phyloP scores from a whole-genome alignment of 1,139 yeast species.

The Lipomyces yarrowii region DNA sequence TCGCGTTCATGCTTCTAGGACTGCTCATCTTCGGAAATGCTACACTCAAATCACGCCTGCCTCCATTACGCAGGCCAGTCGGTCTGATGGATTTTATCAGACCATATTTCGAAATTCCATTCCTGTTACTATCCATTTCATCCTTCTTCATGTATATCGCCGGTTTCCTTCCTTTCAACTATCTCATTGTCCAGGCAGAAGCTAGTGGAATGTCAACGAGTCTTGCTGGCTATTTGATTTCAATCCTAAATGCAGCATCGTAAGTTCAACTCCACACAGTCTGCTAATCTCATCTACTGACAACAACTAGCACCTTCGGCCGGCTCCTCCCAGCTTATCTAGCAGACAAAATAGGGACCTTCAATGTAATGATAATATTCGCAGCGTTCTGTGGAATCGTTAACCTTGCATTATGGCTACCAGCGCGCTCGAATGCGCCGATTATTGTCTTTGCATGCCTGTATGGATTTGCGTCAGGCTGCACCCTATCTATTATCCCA shows the following conservation, averaged over 20 bases:
- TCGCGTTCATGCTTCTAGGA: constrained; percentile 50
- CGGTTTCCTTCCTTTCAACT: too few species aligned
- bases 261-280: constrained; percentile 49
- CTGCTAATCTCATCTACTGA: constrained; percentile 51
- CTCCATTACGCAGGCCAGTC: constrained; percentile 36
- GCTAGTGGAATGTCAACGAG: constrained; percentile 33
- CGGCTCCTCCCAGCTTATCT: neutral
- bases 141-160: too few species aligned
- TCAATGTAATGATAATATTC: too few species aligned
- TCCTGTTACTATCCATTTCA: too few species aligned
- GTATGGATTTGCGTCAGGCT: constrained; percentile 54
- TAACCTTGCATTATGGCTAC: constrained; percentile 38
- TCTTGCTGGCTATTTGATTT: constrained; percentile 41
- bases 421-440: constrained; percentile 32
- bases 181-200: constrained; percentile 30
- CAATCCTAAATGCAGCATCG: constrained; percentile 54
- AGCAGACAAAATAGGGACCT: too few species aligned
- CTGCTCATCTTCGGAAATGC: constrained; percentile 44
- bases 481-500: constrained; percentile 48
- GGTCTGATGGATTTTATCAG: constrained; percentile 15
- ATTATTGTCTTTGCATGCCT: constrained; percentile 47
- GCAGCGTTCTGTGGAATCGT: constrained; percentile 33
- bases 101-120: too few species aligned
- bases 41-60: constrained; percentile 26
- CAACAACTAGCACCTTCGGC: constrained; percentile 39